These are phyloP conservation scores for Blumeriella jaapii DNA, from an alignment of 2,329 filamentous ascomycete species.

Conservation along the genomic window DNA sequence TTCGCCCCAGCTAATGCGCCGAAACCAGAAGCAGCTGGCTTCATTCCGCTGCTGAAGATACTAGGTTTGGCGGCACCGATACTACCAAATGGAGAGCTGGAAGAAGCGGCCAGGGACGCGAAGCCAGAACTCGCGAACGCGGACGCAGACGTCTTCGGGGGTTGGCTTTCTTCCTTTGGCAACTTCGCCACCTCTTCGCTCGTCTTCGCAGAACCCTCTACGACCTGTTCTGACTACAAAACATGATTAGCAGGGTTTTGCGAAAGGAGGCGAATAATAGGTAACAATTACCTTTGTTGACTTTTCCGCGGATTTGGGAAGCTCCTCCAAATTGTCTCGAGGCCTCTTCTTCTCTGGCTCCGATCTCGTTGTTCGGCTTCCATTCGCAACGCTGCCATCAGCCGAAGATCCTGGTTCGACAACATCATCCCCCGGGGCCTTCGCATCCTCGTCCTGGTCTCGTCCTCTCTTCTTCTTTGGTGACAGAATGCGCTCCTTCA, in stretches of 20 bases:
- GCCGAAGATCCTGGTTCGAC: slow-evolving; percentile 29
- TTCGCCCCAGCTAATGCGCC: slow-evolving; percentile 30
- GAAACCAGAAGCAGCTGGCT: slow-evolving; percentile 34
- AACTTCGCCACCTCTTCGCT: slow-evolving; percentile 2
- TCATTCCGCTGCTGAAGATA: slow-evolving; percentile 34
- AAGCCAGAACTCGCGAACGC: slow-evolving; percentile 61
- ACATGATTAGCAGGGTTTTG: slow-evolving; percentile 7
- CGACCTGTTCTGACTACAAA: slow-evolving; percentile 6
- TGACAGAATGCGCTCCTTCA: slow-evolving; percentile 41
- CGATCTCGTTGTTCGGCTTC: slow-evolving; percentile 30
- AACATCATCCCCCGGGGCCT: slow-evolving; percentile 27
- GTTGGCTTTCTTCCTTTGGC: slow-evolving; percentile 15
- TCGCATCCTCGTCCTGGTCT: slow-evolving; percentile 34
- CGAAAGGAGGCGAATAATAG: not conserved
- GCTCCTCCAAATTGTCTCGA: slow-evolving; percentile 35
- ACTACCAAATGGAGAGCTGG: slow-evolving; percentile 51
- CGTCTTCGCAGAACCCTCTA: slow-evolving; percentile 1
- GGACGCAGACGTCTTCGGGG: slow-evolving; percentile 38
- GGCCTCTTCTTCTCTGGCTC: slow-evolving; percentile 57
- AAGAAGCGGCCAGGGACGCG: slow-evolving; percentile 49
- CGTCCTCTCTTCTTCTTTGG: slow-evolving; percentile 52
- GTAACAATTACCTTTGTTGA: slow-evolving; percentile 16
- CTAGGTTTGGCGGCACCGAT: slow-evolving; percentile 39
- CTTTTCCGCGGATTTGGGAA: slow-evolving; percentile 19
- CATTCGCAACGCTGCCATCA: slow-evolving; percentile 31